A percentile compares a stretch with the other conserved stretches of the same genome.
Conservation (phyloP, 257 asterid genomes). For the Solanum pimpinellifolium region DNA sequence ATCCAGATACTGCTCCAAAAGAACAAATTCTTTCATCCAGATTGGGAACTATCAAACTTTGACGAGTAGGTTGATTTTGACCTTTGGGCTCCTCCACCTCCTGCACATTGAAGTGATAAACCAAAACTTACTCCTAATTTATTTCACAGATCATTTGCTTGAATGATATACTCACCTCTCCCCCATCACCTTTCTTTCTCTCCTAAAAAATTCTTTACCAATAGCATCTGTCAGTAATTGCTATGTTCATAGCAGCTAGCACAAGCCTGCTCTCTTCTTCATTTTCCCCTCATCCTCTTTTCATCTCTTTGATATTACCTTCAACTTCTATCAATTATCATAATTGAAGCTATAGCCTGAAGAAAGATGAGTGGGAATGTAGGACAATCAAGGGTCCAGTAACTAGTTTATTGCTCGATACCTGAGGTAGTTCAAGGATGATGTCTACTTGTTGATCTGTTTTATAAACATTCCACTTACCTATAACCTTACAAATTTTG, state of each 20-base stretch:
- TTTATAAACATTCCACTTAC: neutral
- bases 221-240: neutral
- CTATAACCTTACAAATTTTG: neutral
- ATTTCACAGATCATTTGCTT: neutral
- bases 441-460: neutral
- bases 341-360: neutral
- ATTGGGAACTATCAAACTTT: neutral
- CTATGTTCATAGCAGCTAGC: neutral
- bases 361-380: neutral
- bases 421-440: neutral
- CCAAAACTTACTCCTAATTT: neutral
- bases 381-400: neutral
- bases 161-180: neutral
- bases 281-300: neutral
- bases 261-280: neutral
- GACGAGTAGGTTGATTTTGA: neutral
- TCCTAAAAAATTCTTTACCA: neutral
- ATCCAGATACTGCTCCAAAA: neutral
- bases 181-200: neutral
- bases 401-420: neutral
- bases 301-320: neutral
- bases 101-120: neutral
- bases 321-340: neutral
- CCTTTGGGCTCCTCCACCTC: neutral
- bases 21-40: neutral